Evolutionary conservation across 176 grass and related monocot genomes (phyloP).

Genomic region (Microstegium vimineum): DNA sequence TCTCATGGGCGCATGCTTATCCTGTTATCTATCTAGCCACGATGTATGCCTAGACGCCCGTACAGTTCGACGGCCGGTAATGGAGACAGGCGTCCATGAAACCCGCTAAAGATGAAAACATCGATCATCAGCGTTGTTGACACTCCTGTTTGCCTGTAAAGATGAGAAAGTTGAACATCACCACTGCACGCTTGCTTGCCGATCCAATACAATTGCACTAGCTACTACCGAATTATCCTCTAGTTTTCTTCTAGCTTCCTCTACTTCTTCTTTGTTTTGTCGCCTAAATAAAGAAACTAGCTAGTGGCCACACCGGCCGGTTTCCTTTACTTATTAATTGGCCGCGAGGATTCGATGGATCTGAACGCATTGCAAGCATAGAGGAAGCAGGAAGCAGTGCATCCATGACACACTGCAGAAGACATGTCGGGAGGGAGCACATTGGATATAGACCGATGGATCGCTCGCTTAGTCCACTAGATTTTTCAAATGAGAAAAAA

Average conservation of each 20-base stretch:
- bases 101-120: conserved; percentile 16
- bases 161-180: conserved; percentile 14
- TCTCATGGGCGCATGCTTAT: conserved; percentile 2
- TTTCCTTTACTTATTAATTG: not conserved
- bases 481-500: not conserved
- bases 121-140: not conserved
- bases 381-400: not conserved
- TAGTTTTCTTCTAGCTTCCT: not conserved
- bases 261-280: not conserved
- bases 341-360: not conserved
- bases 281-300: not conserved
- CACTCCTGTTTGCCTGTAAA: conserved; percentile 23
- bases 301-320: not conserved
- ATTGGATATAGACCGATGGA: not conserved
- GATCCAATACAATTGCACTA: not conserved
- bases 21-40: conserved; percentile 17
- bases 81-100: conserved; percentile 38
- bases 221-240: not conserved
- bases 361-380: not conserved
- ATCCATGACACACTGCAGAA: conserved; percentile 25
- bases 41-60: conserved; percentile 17
- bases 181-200: not conserved
- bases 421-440: conserved; percentile 34
- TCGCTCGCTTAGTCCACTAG: not conserved
- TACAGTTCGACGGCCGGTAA: not conserved